Evolutionary conservation across 208 protist species (phyloP).

Genomic region (Acanthamoeba polyphaga): DNA sequence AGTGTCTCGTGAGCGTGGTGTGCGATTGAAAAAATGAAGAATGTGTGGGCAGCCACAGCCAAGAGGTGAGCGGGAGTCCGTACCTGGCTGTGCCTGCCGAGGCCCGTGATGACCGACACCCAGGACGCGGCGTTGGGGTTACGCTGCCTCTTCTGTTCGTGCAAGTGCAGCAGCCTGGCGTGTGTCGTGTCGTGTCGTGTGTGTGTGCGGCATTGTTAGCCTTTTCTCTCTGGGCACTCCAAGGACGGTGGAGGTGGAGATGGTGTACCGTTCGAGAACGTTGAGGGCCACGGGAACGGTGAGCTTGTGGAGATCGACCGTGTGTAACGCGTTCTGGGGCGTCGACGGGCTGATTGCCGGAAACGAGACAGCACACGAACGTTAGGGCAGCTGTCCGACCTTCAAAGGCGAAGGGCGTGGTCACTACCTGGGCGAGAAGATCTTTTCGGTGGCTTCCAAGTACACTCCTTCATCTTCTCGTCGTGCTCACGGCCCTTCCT

Average conservation of each 20-base stretch:
- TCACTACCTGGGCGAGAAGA: background rate
- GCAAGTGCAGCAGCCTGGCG: background rate
- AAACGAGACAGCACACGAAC: background rate
- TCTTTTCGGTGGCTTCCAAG: background rate
- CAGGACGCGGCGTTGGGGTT: background rate
- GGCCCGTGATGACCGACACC: constrained; percentile 52
- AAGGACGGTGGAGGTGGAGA: background rate
- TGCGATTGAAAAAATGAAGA: no score
- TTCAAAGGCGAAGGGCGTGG: no score
- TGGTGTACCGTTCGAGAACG: constrained; percentile 4
- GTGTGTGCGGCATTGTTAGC: background rate
- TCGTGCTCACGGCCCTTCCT: constrained; percentile 56
- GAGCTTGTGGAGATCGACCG: constrained; percentile 37
- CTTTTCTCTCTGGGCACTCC: no score
- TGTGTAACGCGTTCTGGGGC: background rate
- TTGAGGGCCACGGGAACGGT: constrained; percentile 5
- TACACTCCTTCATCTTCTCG: background rate
- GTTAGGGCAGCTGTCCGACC: no score
- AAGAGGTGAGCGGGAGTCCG: no score
- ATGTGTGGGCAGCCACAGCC: no score
- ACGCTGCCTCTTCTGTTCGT: background rate
- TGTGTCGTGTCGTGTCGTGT: no score
- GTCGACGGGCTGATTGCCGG: background rate
- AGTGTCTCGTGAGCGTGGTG: no score
- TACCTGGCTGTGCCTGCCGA: constrained; percentile 12